Conservation (phyloP, 345 rosid species). For the Eucalyptus virginea region DNA sequence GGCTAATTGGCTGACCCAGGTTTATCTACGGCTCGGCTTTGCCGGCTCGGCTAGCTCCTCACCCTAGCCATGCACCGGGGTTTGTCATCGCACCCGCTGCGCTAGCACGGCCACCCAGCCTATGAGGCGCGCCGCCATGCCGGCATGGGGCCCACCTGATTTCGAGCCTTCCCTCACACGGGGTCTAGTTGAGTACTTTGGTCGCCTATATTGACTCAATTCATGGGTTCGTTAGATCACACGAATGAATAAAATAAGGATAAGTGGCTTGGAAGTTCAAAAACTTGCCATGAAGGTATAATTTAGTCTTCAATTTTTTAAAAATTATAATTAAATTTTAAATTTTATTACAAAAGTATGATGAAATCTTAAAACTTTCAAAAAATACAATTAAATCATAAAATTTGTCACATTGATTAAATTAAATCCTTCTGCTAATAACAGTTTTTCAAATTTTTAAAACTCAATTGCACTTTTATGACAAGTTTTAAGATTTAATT, state of each 20-base stretch:
- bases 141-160: background rate
- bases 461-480: accelerated
- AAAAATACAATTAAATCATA: accelerated
- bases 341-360: accelerated
- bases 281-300: accelerated
- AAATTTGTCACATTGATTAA: too few species aligned
- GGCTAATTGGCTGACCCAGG: background rate
- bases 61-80: background rate
- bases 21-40: background rate
- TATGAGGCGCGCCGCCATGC: accelerated
- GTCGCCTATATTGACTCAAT: background rate
- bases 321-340: too few species aligned
- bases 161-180: too few species aligned
- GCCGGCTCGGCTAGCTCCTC: background rate
- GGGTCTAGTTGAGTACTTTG: accelerated
- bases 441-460: accelerated
- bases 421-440: accelerated
- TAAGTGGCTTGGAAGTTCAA: too few species aligned
- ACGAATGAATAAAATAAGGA: accelerated
- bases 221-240: accelerated
- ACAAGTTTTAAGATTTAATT: accelerated
- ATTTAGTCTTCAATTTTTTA: accelerated
- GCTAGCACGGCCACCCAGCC: accelerated
- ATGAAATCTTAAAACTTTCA: accelerated
- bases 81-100: background rate